A percentile compares a stretch with the other conserved stretches of the same genome.
Evolutionary conservation across 257 asterid genomes (phyloP).

Genomic region (Solanum arcanum): DNA sequence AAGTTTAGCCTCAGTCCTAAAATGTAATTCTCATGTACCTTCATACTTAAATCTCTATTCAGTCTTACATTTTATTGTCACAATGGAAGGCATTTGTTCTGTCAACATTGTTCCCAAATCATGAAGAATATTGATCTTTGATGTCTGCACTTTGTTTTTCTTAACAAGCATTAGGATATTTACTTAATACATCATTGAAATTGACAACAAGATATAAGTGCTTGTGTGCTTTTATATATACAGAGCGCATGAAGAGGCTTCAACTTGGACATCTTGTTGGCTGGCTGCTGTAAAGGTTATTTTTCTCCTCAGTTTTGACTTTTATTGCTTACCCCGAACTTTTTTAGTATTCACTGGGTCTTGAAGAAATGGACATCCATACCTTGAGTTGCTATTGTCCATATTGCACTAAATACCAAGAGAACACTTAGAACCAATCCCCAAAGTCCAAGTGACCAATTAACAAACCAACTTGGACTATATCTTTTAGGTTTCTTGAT

Average conservation of each 20-base stretch:
- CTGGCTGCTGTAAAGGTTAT: neutral
- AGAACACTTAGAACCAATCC: constrained; percentile 56
- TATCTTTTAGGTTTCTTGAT: constrained; percentile 45
- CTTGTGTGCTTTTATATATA: neutral
- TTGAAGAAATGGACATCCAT: constrained; percentile 58
- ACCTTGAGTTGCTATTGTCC: constrained; percentile 69
- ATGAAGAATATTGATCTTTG: neutral
- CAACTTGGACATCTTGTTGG: neutral
- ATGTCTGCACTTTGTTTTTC: neutral
- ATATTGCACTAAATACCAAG: constrained; percentile 57
- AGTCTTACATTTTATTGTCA: neutral
- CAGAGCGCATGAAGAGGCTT: neutral
- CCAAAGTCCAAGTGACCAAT: constrained; percentile 56
- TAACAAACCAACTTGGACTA: constrained; percentile 52
- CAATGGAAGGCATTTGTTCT: neutral
- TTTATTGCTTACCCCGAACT: neutral
- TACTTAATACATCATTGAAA: neutral
- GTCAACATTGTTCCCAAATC: neutral
- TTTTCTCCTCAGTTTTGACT: neutral
- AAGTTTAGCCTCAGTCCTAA: neutral
- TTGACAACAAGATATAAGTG: neutral
- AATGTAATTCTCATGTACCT: neutral
- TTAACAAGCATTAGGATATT: neutral
- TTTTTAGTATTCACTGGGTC: constrained; percentile 29
- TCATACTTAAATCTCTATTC: neutral